Conservation (phyloP, 1,139 yeast species). For the Pichia terricola region DNA sequence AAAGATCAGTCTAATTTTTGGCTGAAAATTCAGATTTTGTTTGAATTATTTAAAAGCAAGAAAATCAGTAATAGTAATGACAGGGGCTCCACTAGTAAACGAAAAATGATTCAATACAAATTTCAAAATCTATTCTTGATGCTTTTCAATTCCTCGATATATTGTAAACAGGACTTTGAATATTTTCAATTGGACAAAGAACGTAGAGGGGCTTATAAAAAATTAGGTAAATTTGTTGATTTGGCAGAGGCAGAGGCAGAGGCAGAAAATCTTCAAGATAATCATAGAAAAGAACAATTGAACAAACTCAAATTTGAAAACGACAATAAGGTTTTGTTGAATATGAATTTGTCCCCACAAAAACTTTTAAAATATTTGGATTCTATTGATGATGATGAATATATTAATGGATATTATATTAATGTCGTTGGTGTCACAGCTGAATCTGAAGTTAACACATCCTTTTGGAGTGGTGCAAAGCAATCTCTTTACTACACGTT, state of each 20-base stretch:
- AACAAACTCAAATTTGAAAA: constrained; percentile 1
- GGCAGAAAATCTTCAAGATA: neutral
- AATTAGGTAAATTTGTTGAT: constrained; percentile 41
- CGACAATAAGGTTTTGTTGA: neutral
- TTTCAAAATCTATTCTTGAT: constrained; percentile 53
- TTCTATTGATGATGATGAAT: constrained; percentile 29
- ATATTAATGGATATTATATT: constrained; percentile 47
- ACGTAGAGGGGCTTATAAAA: constrained; percentile 37
- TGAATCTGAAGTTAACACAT: constrained; percentile 17
- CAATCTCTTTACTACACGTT: constrained; percentile 30
- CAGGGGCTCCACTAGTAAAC: constrained; percentile 61
- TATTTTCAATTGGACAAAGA: constrained; percentile 32
- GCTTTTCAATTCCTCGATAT: constrained; percentile 67
- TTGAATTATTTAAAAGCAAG: constrained; percentile 65
- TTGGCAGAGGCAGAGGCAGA: constrained; percentile 17
- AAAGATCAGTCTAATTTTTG: constrained; percentile 43
- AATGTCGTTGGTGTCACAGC: constrained; percentile 56
- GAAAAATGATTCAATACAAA: constrained; percentile 54
- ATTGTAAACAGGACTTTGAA: constrained; percentile 46
- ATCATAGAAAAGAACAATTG: constrained; percentile 15
- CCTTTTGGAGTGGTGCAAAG: constrained; percentile 16
- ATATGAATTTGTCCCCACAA: constrained; percentile 2
- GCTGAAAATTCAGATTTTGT: constrained; percentile 74
- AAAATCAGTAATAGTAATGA: constrained; percentile 64
- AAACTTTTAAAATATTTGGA: constrained; percentile 5